Evolutionary conservation across 2,329 filamentous ascomycete genomes (phyloP).

Genomic region (Claviceps sp.): DNA sequence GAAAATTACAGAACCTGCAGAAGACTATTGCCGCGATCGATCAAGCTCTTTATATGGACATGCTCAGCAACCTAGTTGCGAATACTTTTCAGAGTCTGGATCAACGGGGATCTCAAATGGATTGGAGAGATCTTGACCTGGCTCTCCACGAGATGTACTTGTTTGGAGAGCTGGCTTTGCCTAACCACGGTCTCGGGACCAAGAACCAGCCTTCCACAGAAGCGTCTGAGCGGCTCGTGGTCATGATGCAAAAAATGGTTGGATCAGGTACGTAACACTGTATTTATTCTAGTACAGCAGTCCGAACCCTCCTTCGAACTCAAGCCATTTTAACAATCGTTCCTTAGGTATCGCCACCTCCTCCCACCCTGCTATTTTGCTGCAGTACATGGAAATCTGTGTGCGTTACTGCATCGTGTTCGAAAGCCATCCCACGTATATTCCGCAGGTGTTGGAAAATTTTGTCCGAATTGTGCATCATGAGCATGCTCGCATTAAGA

Average conservation of each 20-base stretch:
- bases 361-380: conserved; percentile 77
- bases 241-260: conserved; percentile 94
- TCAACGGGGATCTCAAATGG: conserved; percentile 58
- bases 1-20: conserved; percentile 78
- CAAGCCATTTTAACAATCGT: not conserved
- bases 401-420: conserved; percentile 91
- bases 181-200: conserved; percentile 69
- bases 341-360: conserved; percentile 63
- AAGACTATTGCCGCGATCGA: conserved; percentile 86
- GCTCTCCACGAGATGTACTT: conserved; percentile 91
- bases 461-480: conserved; percentile 88
- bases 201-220: conserved; percentile 72
- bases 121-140: conserved; percentile 91
- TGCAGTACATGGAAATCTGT: conserved; percentile 98
- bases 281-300: not conserved
- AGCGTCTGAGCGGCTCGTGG: conserved; percentile 68
- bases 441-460: conserved; percentile 76
- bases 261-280: conserved; percentile 56
- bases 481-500: conserved; percentile 72
- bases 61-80: conserved; percentile 75
- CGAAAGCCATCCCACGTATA: conserved; percentile 66
- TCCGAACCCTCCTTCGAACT: not conserved
- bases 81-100: conserved; percentile 74
- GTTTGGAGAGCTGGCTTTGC: conserved; percentile 88
- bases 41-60: conserved; percentile 76